These are phyloP conservation scores for Eimeria necatrix DNA, from an alignment of 169 alveolate species.

Conservation along the genomic window DNA sequence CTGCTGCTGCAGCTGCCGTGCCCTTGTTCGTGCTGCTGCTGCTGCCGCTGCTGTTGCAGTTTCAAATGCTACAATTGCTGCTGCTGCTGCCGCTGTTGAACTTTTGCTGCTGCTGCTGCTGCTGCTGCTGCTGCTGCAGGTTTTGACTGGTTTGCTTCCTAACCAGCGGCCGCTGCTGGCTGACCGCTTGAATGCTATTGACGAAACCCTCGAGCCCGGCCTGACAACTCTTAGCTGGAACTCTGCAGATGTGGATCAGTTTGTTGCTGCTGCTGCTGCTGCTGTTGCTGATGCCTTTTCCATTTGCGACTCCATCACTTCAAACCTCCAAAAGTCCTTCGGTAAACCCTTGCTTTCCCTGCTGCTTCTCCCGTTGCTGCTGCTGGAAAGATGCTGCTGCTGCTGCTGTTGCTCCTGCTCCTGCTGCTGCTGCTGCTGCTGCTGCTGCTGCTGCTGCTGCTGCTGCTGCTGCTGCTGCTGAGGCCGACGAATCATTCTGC, in stretches of 20 bases:
- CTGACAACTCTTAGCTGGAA: conserved; percentile 94
- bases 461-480: not conserved
- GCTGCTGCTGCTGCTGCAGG: not conserved
- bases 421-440: conserved; percentile 39
- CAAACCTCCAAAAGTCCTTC: conserved; percentile 86
- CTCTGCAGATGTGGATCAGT: conserved; percentile 91
- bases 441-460: not conserved
- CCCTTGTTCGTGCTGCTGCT: too few relatives aligned
- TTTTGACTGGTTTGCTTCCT: conserved; percentile 92
- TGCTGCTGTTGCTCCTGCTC: conserved; percentile 13
- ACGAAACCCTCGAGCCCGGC: conserved; percentile 93
- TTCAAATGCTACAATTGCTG: too few relatives aligned
- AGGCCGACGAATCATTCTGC: not conserved
- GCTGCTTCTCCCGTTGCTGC: not conserved
- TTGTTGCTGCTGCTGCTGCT: conserved; percentile 89
- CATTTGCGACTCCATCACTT: conserved; percentile 93
- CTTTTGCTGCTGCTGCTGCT: too few relatives aligned
- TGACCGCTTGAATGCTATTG: conserved; percentile 92
- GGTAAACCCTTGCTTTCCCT: not conserved
- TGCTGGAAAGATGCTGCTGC: not conserved
- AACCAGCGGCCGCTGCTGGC: conserved; percentile 96
- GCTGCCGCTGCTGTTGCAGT: too few relatives aligned
- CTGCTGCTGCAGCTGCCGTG: too few relatives aligned
- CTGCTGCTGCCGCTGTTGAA: too few relatives aligned
- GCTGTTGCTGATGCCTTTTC: conserved; percentile 91